A percentile compares a stretch with the other conserved stretches of the same genome.
Conservation (phyloP, 2,329 filamentous ascomycete genomes). For the Botrytis pseudocinerea region DNA sequence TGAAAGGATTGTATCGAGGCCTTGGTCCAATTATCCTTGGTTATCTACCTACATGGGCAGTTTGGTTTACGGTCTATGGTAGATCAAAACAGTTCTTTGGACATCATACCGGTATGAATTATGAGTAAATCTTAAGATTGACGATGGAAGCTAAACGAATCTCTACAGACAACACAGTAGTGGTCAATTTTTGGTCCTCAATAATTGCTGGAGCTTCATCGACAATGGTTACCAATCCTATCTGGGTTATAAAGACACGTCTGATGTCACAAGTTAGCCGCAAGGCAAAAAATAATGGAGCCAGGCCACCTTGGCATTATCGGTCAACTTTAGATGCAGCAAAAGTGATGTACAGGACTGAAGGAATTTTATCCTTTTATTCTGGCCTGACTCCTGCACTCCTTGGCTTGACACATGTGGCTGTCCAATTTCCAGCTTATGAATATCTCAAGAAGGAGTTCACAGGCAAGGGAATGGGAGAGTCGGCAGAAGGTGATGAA, state of each 20-base stretch:
- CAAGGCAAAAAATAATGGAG: conserved; percentile 52
- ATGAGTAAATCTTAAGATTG: background rate
- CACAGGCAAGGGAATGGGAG: conserved; percentile 85
- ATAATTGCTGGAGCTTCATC: conserved; percentile 89
- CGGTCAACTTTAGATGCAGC: conserved; percentile 85
- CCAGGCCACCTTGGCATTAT: conserved; percentile 85
- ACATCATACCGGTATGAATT: conserved; percentile 59
- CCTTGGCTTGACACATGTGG: conserved; percentile 89
- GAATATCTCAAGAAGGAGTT: conserved; percentile 90
- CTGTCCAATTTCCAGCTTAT: conserved; percentile 95
- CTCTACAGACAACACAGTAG: conserved; percentile 66
- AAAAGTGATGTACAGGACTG: conserved; percentile 90
- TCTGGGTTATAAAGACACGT: conserved; percentile 98
- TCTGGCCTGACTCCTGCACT: conserved; percentile 91
- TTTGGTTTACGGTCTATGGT: conserved; percentile 97
- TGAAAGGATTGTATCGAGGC: conserved; percentile 89
- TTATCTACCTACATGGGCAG: conserved; percentile 96
- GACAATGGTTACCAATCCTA: conserved; percentile 92
- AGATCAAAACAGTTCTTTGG: conserved; percentile 75
- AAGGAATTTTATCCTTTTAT: conserved; percentile 90
- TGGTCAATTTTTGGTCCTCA: conserved; percentile 85
- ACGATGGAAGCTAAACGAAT: conserved; percentile 26
- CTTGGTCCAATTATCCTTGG: conserved; percentile 92
- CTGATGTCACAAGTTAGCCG: conserved; percentile 88
- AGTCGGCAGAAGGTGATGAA: conserved; percentile 53